These are phyloP conservation scores for Ganoderma sinense DNA, from an alignment of 1,284 basidiomycete genomes.

Conservation along the genomic window DNA sequence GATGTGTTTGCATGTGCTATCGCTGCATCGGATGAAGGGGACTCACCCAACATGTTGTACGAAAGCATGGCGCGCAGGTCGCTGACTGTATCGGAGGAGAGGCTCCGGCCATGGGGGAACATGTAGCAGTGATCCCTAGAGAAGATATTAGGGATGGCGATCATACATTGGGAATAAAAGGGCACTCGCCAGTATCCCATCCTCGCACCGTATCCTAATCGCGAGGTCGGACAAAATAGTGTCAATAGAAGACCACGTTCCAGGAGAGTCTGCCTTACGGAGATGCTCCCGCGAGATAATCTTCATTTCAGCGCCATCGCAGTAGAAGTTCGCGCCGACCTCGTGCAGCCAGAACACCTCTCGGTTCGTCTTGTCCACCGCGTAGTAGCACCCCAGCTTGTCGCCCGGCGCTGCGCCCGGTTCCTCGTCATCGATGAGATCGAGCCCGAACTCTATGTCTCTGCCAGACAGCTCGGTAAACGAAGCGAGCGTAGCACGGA, in stretches of 20 bases:
- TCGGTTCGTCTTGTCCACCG: conserved; percentile 13
- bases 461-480: neutral
- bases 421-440: neutral
- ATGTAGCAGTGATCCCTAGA: conserved; percentile 28
- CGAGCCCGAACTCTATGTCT: neutral
- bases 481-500: neutral
- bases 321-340: neutral
- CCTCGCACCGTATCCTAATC: neutral
- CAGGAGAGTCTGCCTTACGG: conserved; percentile 3
- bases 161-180: neutral
- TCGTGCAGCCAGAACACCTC: conserved; percentile 30
- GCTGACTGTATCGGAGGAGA: neutral
- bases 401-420: neutral
- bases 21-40: too few species aligned
- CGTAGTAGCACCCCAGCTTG: conserved; percentile 29
- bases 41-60: conserved; percentile 22
- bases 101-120: conserved; percentile 26
- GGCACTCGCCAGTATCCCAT: neutral
- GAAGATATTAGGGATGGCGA: neutral
- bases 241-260: neutral
- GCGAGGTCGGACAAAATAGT: neutral
- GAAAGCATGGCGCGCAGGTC: conserved; percentile 8
- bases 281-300: conserved; percentile 20
- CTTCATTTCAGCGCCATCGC: neutral
- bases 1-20: too few species aligned